Percentiles rank a stretch among this genome's conserved stretches.
Conservation (phyloP, 345 rosid genomes). For the Salix viminalis region DNA sequence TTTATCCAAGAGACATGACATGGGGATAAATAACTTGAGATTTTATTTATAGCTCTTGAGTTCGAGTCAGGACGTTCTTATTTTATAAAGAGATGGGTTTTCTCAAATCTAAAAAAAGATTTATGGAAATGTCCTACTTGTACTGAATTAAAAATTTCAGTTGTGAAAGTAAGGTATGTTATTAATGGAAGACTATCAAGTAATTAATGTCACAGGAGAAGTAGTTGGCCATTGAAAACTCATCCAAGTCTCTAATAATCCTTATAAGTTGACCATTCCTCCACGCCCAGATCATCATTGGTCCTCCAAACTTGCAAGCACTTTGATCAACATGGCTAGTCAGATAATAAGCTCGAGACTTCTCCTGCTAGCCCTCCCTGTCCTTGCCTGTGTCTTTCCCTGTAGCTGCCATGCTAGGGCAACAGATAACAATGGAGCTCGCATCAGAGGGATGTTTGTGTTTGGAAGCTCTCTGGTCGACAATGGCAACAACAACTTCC, state of each 20-base stretch:
- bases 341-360: neutral
- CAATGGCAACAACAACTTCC: constrained; percentile 65
- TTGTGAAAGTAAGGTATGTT: too few species aligned
- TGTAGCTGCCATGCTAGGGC: neutral
- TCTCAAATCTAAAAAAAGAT: too few species aligned
- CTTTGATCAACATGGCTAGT: neutral
- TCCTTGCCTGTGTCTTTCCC: constrained; percentile 9
- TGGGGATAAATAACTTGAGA: too few species aligned
- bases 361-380: constrained; percentile 4
- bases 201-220: too few species aligned
- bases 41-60: too few species aligned
- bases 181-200: too few species aligned
- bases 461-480: constrained; percentile 68
- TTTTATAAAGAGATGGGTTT: too few species aligned
- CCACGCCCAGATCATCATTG: neutral
- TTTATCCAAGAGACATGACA: too few species aligned
- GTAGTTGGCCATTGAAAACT: too few species aligned
- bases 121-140: too few species aligned
- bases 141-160: too few species aligned
- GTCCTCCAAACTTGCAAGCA: neutral
- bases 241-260: neutral
- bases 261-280: neutral
- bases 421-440: neutral
- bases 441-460: constrained; percentile 50
- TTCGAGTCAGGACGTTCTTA: too few species aligned